Evolutionary conservation across 495 filamentous ascomycete genomes (phyloP), one percentile per base, ranked within the genome.

Genomic region (Venustampulla echinocandica): DNA sequence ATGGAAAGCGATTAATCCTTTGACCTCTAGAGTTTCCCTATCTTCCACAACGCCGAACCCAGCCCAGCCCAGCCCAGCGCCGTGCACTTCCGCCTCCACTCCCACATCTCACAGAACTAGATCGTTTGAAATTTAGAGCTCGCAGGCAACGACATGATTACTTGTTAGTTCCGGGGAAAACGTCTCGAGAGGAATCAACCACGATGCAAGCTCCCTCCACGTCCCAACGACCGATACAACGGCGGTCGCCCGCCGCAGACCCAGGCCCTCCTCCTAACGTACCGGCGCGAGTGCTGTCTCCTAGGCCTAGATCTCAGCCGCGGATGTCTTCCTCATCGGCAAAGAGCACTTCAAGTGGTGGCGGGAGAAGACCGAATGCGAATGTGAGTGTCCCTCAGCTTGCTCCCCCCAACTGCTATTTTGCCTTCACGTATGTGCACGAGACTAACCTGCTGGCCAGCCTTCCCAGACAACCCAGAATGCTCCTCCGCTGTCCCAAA

Each of bases 401-500:
- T 7, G 13, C 7, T 30, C 27, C 27, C 27, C 7, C 27, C 27
- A 6, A 7, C 13, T 6, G 13, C 27, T 30, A 6, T 30, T 30
- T 6, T 6, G n/a, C n/a, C n/a, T n/a, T n/a, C n/a, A n/a, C n/a
- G n/a, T n/a, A n/a, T n/a, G n/a, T n/a, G n/a, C n/a, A n/a, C n/a
- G n/a, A n/a, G n/a, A n/a, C n/a, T n/a, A n/a, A n/a, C n/a, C n/a
- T n/a, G n/a, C 14, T 23, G 43, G 48, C 10, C 40, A 27, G 44
- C 34, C 54, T 14, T 35, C 43, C 7, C 58, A 54, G 24, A 74
- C 64, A 64, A 70, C 49, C 64, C 69, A 47, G 65, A 63, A 48
- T 60, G 64, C 41, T 49, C 66, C 18, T 62, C 73, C 73, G 55
- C 76, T 94, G 30, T 92, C 87, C 24, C 85, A 90, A 60, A 98